A percentile compares a stretch with the other conserved stretches of the same genome.
phyloP scores from a whole-genome alignment of 2,329 filamentous ascomycete genomes.

The Colletotrichum gigasporum region DNA sequence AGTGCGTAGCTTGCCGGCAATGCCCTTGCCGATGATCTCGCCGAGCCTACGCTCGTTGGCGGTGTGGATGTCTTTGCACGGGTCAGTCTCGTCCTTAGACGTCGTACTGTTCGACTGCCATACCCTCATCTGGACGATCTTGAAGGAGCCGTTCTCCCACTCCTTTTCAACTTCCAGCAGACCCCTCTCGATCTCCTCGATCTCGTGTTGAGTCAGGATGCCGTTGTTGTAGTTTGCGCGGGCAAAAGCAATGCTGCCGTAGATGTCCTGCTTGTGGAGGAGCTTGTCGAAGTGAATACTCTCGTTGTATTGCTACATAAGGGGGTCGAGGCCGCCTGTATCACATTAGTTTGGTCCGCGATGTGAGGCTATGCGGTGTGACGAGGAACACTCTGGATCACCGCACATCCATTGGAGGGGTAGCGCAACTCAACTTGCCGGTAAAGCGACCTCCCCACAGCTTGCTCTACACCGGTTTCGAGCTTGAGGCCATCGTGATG shows the following conservation, averaged over 20 bases:
- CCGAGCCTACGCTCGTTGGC: conserved; percentile 66
- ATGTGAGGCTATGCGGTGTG: neutral
- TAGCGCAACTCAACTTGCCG: conserved; percentile 38
- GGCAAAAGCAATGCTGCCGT: conserved; percentile 83
- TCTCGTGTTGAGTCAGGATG: conserved; percentile 79
- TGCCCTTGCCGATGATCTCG: conserved; percentile 75
- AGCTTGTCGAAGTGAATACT: conserved; percentile 81
- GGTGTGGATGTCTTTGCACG: conserved; percentile 52
- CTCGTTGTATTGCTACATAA: conserved; percentile 88
- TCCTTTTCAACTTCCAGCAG: conserved; percentile 66
- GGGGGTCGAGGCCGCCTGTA: conserved; percentile 80
- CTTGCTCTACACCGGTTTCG: conserved; percentile 43
- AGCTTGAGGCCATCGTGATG: conserved; percentile 38
- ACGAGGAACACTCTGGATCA: too few species aligned
- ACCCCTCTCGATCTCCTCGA: conserved; percentile 77
- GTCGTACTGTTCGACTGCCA: conserved; percentile 45
- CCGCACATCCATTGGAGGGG: neutral
- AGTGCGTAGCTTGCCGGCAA: conserved; percentile 78
- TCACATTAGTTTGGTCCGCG: conserved; percentile 35
- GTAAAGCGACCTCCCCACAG: conserved; percentile 54
- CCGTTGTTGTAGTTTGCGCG: conserved; percentile 79
- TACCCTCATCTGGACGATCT: conserved; percentile 50
- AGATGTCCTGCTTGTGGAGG: conserved; percentile 84
- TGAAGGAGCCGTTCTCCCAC: conserved; percentile 61
- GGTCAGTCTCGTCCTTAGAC: conserved; percentile 28